Base-by-base conservation (phyloP, 495 filamentous ascomycete species). In the Xylaria palmicola region DNA sequence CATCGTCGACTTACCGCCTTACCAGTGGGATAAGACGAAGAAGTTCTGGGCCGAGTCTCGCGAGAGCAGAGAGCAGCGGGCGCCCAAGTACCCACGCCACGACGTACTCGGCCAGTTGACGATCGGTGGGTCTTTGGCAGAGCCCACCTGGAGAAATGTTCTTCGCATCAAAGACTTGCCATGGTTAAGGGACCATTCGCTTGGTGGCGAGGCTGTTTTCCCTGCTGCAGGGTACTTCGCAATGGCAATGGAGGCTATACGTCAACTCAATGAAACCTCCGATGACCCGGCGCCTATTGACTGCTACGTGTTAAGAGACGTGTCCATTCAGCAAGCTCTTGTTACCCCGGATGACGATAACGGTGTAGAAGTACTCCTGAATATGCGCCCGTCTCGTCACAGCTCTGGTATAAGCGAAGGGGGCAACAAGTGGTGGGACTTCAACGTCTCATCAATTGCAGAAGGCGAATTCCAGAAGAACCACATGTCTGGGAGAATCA, bases 31-130 rank as follows among this genome's bases (percentile, higher is more conserved):
- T 34, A 79, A 83, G 44, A 68, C 71, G 8, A 60, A 68, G 6
- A 60, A 3, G 56, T 73, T 71, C 50, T 80, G 77, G 75, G 34
- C 65, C 12, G 80, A 80, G 57, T 73, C 75, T 0, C 76, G 80
- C 0, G 47, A 48, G 2, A 76, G 74, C 4, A 54, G 58, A 10
- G 66, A 66, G 57, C 45, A 44, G 7, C 34, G 57, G 10, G 44
- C 47, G 22, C 47, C 47, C 0, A 60, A 55, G 6, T 60, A 50
- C n/a, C 65, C 72, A 4, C 72, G 72, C 2, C 79, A 81, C 59
- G 77, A 79, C 19, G 68, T 84, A 1, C 68, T 84, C 9, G 81
- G 81, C 77, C 1, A 45, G 47, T 4, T 85, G 81, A 81, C 69
- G 75, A n/a, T n/a, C n/a, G n/a, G n/a, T n/a, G n/a, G n/a, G n/a